Evolutionary conservation across 768 basidiomycete genomes (phyloP).

Genomic region (Collybiopsis luxurians): DNA sequence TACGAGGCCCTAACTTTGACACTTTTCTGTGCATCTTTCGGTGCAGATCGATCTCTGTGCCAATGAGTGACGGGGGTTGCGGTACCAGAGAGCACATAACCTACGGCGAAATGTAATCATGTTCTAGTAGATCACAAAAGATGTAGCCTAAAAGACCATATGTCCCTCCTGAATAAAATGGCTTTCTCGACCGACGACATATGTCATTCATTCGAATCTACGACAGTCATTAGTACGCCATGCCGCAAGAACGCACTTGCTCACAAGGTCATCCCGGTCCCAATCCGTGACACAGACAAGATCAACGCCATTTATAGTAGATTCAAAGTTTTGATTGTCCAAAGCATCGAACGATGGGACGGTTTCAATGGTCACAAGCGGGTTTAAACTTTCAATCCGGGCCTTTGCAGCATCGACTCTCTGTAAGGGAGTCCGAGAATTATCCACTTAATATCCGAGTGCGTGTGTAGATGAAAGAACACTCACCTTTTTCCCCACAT

Average conservation of each 20-base stretch:
- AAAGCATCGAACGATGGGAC: constrained; percentile 48
- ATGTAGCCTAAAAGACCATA: constrained; percentile 92
- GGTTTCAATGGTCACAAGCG: constrained; percentile 81
- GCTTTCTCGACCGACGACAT: constrained; percentile 71
- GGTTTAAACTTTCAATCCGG: constrained; percentile 88
- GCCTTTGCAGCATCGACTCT: constrained; percentile 81
- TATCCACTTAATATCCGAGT: constrained; percentile 36
- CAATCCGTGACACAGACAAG: constrained; percentile 87
- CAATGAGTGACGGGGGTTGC: constrained; percentile 5
- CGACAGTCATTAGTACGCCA: constrained; percentile 5
- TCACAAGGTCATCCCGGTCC: constrained; percentile 66
- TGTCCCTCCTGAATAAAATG: constrained; percentile 90
- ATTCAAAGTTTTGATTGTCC: constrained; percentile 51
- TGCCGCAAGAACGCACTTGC: constrained; percentile 24
- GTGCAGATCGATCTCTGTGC: constrained; percentile 59
- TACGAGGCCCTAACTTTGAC: constrained; percentile 65
- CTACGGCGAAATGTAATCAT: constrained; percentile 84
- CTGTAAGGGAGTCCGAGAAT: constrained; percentile 48
- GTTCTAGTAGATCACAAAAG: constrained; percentile 87
- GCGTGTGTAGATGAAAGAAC: constrained; percentile 11
- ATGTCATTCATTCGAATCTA: constrained; percentile 78
- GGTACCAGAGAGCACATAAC: constrained; percentile 25
- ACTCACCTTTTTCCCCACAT: constrained; percentile 85
- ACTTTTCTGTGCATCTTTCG: constrained; percentile 56
- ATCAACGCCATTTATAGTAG: constrained; percentile 66